A percentile compares a stretch with the other conserved stretches of the same genome.
Conservation (phyloP, 352 stramenopile species). For the Phytopythium montanum region DNA sequence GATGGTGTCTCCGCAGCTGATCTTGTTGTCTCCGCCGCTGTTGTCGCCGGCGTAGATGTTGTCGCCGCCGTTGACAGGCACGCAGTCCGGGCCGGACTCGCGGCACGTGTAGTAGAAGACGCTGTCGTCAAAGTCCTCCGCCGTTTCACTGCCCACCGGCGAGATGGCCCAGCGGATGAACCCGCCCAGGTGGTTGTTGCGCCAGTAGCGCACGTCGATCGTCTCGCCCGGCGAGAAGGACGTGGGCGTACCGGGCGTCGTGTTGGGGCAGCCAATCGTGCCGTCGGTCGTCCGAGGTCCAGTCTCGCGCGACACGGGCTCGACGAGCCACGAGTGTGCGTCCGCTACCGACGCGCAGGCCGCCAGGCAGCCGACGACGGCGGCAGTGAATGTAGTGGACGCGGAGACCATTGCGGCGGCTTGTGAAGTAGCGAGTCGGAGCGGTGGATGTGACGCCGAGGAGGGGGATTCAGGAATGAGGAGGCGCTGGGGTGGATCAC, state of each 20-base stretch:
- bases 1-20: constrained; percentile 43
- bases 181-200: constrained; percentile 56
- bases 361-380: neutral
- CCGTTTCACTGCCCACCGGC: constrained; percentile 25
- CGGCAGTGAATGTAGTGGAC: neutral
- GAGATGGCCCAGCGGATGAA: constrained; percentile 53
- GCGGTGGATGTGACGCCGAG: neutral
- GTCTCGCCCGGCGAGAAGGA: constrained; percentile 33
- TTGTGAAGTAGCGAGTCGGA: neutral
- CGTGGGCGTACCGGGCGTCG: constrained; percentile 25
- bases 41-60: constrained; percentile 39
- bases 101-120: constrained; percentile 61
- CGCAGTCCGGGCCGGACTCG: constrained; percentile 32
- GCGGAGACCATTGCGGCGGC: neutral
- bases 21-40: constrained; percentile 29
- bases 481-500: neutral
- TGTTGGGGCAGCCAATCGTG: constrained; percentile 27
- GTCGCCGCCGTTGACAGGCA: constrained; percentile 32
- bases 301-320: constrained; percentile 38
- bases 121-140: constrained; percentile 38
- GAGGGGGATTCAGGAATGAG: neutral
- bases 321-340: constrained; percentile 40
- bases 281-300: constrained; percentile 26
- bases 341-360: constrained; percentile 4
- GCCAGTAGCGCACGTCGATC: constrained; percentile 47